Percentiles rank a stretch among this genome's conserved stretches.
Evolutionary conservation across 768 basidiomycete species (phyloP).

Genomic region (Suillus luteus): DNA sequence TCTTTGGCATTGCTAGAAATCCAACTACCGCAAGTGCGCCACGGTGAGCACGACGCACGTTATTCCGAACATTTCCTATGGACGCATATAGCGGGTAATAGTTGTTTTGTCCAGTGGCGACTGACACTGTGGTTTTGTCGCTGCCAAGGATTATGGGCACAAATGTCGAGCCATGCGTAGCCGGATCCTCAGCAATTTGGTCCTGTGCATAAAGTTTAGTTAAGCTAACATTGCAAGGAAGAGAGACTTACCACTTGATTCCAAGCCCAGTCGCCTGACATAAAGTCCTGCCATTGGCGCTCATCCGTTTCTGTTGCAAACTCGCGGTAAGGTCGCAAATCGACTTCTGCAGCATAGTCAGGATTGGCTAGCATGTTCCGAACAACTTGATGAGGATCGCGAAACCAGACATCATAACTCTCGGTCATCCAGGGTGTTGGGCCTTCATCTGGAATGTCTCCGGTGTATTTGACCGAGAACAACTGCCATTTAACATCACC

Average conservation of each 20-base stretch:
- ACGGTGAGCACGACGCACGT: constrained; percentile 11
- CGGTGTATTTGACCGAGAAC: constrained; percentile 32
- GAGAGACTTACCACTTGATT: no score
- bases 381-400: constrained; percentile 24
- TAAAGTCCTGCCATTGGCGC: background rate
- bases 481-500: constrained; percentile 41
- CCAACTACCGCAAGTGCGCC: constrained; percentile 22
- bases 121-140: constrained; percentile 33
- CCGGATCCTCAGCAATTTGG: constrained; percentile 16
- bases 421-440: constrained; percentile 29
- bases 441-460: constrained; percentile 14
- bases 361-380: constrained; percentile 26
- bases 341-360: constrained; percentile 22
- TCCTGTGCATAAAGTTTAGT: constrained; percentile 9
- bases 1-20: constrained; percentile 35
- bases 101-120: constrained; percentile 25
- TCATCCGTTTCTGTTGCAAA: constrained; percentile 12
- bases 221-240: background rate
- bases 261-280: no score
- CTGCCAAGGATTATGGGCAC: constrained; percentile 26
- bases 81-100: constrained; percentile 30
- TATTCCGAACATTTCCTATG: constrained; percentile 18
- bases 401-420: constrained; percentile 27
- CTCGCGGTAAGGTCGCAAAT: constrained; percentile 21
- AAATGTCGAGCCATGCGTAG: constrained; percentile 22